A percentile compares a stretch with the other conserved stretches of the same genome.
These are phyloP conservation scores for Ceratobasidium sp. DNA, from an alignment of 1,284 basidiomycete species.

Conservation along the genomic window DNA sequence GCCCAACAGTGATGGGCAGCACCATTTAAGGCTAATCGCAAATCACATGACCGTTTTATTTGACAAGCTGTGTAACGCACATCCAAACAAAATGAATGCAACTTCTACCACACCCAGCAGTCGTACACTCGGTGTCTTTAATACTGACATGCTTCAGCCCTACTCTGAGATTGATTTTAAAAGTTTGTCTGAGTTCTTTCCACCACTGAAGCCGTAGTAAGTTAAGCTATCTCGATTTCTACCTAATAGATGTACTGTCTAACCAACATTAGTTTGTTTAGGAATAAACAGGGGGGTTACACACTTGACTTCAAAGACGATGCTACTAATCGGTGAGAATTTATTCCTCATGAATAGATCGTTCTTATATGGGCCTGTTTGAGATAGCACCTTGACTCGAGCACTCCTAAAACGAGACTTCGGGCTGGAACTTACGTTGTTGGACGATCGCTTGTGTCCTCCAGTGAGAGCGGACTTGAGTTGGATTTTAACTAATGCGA, in stretches of 20 bases:
- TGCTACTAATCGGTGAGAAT: conserved; percentile 69
- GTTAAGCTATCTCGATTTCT: conserved; percentile 48
- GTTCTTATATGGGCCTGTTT: background rate
- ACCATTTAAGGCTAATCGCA: too few species aligned
- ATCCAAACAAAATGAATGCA: too few species aligned
- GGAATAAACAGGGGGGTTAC: conserved; percentile 53
- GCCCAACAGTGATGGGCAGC: too few species aligned
- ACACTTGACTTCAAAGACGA: conserved; percentile 80
- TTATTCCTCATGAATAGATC: background rate
- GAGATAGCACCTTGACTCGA: conserved; percentile 73
- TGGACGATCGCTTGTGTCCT: conserved; percentile 82
- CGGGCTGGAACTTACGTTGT: conserved; percentile 67
- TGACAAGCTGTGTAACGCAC: too few species aligned
- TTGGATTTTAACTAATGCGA: background rate
- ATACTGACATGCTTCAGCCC: conserved; percentile 1
- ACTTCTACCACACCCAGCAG: too few species aligned
- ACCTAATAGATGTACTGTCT: background rate
- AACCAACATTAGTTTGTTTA: conserved; percentile 53
- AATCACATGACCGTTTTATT: too few species aligned
- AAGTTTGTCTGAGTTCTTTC: conserved; percentile 67
- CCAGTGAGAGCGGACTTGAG: conserved; percentile 65
- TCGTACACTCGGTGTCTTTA: background rate
- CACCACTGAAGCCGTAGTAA: conserved; percentile 70
- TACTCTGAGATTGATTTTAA: conserved; percentile 64
- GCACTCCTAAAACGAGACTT: conserved; percentile 83